These are phyloP conservation scores for Ophiostoma angusticollis DNA, from an alignment of 2,329 filamentous ascomycete genomes.

Conservation along the genomic window DNA sequence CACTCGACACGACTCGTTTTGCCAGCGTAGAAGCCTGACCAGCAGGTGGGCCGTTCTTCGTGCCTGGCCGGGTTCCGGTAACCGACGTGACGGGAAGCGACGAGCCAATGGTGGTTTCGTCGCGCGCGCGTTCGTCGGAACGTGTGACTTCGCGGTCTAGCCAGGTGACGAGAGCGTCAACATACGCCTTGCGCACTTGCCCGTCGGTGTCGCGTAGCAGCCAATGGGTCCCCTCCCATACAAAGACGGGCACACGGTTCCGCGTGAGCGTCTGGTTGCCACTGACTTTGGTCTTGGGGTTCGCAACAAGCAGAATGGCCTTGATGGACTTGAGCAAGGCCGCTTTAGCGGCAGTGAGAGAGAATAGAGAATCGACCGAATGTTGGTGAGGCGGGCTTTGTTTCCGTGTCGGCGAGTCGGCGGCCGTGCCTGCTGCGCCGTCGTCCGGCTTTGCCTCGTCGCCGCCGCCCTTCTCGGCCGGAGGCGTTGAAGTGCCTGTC, in stretches of 20 bases:
- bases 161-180: conserved; percentile 75
- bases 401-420: conserved; percentile 40
- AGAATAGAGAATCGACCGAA: conserved; percentile 38
- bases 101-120: conserved; percentile 28
- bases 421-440: conserved; percentile 29
- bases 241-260: conserved; percentile 62
- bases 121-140: conserved; percentile 48
- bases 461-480: conserved; percentile 35
- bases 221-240: conserved; percentile 97
- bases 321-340: conserved; percentile 69
- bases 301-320: conserved; percentile 70
- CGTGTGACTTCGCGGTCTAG: conserved; percentile 64
- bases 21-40: conserved; percentile 24
- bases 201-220: conserved; percentile 68
- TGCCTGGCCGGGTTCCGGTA: conserved; percentile 30
- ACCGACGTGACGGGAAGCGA: conserved; percentile 15
- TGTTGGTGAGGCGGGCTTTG: conserved; percentile 17
- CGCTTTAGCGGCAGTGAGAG: conserved; percentile 41
- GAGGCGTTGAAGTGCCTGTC: conserved; percentile 26
- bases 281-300: conserved; percentile 46
- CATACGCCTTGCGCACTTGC: conserved; percentile 71
- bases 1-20: conserved; percentile 55
- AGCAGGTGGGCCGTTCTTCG: conserved; percentile 22
- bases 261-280: conserved; percentile 54
- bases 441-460: conserved; percentile 19